phyloP scores from a whole-genome alignment of 2,329 filamentous ascomycete genomes.

The Fusarium graminum region DNA sequence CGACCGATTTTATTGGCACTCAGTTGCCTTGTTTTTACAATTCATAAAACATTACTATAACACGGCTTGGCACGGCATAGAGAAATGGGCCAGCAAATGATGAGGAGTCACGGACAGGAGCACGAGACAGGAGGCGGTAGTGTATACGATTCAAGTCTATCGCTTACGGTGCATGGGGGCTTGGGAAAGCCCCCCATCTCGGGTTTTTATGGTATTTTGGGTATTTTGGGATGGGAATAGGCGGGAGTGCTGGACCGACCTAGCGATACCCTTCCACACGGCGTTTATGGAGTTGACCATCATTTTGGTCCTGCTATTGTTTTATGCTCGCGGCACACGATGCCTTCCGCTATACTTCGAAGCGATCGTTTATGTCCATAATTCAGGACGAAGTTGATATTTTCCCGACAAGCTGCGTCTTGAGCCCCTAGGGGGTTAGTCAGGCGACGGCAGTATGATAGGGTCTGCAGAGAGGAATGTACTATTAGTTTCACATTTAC shows the following conservation, averaged over 20 bases:
- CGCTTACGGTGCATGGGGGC: conserved; percentile 45
- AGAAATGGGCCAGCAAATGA: conserved; percentile 48
- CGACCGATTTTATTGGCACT: conserved; percentile 31
- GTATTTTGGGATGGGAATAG: conserved; percentile 39
- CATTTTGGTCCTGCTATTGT: conserved; percentile 30
- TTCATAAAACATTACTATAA: conserved; percentile 44
- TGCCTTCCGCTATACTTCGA: conserved; percentile 37
- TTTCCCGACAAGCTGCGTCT: conserved; percentile 32
- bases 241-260: conserved; percentile 45
- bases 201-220: conserved; percentile 38
- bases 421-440: conserved; percentile 4
- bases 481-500: conserved; percentile 48
- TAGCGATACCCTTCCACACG: conserved; percentile 49
- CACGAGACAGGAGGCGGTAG: conserved; percentile 37
- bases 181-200: conserved; percentile 34
- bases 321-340: conserved; percentile 25
- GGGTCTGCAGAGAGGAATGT: conserved; percentile 30
- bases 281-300: conserved; percentile 45
- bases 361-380: conserved; percentile 41
- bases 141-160: conserved; percentile 52
- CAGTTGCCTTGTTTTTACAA: conserved; percentile 42
- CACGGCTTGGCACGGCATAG: conserved; percentile 48
- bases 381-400: conserved; percentile 16
- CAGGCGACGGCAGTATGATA: conserved; percentile 1
- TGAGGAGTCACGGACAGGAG: conserved; percentile 37